Evolutionary conservation across 805 yeast genomes (phyloP).

Genomic region (Phaffomyces opuntiae): DNA sequence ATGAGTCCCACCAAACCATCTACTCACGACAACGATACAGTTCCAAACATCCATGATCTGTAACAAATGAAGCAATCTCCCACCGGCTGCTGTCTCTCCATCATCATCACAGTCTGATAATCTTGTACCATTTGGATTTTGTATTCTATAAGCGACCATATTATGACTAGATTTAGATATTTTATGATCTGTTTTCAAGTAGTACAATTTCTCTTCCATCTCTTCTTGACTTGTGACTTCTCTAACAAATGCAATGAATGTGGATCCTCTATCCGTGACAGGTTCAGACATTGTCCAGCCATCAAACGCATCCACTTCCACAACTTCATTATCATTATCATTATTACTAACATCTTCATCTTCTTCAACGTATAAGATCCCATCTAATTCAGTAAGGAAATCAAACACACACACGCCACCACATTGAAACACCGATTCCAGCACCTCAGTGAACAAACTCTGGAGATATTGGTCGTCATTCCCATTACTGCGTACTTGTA

Average conservation of each 20-base stretch:
- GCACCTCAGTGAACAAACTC: slow-evolving; percentile 39
- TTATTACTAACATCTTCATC: slow-evolving; percentile 4
- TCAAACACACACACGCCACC: slow-evolving; percentile 81
- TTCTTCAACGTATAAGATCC: slow-evolving; percentile 35
- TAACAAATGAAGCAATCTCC: slow-evolving; percentile 71
- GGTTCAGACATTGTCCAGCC: slow-evolving; percentile 80
- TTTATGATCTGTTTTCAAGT: slow-evolving; percentile 56
- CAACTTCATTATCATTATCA: slow-evolving; percentile 4
- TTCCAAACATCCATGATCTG: slow-evolving; percentile 74
- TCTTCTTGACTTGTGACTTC: slow-evolving; percentile 60
- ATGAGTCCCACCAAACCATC: slow-evolving; percentile 93
- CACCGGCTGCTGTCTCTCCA: slow-evolving; percentile 96
- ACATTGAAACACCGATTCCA: slow-evolving; percentile 43
- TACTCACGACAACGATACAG: slow-evolving; percentile 64
- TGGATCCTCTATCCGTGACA: slow-evolving; percentile 74
- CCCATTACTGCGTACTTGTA: slow-evolving; percentile 42
- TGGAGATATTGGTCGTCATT: slow-evolving; percentile 40
- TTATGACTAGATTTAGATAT: slow-evolving; percentile 67
- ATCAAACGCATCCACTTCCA: slow-evolving; percentile 39
- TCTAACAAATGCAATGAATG: slow-evolving; percentile 73
- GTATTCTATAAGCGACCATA: slow-evolving; percentile 84
- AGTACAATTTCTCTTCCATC: slow-evolving; percentile 45
- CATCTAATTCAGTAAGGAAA: slow-evolving; percentile 59
- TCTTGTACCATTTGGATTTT: slow-evolving; percentile 40
- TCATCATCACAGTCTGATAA: slow-evolving; percentile 92